Base-by-base conservation (phyloP, 306 rosid genomes). In the Argentina anserina region DNA sequence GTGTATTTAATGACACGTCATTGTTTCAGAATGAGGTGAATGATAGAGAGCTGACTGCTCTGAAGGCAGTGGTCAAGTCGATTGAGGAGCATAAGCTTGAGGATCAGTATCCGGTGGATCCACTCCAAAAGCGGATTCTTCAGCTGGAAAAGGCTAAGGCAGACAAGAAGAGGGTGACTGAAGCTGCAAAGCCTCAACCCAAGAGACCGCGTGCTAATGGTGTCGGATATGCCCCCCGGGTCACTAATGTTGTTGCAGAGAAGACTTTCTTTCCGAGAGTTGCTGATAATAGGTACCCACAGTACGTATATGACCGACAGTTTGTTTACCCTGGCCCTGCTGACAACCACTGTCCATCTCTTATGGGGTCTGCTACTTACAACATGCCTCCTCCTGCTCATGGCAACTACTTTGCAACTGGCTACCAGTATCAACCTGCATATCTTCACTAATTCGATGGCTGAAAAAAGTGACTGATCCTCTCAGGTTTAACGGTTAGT, bases 81-180 rank as follows among this genome's bases (percentile, higher is more conserved):
- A 80, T 94, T 75, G 98, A 94, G 79, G 98, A 94, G 76, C 97
- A 91, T 72, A 94, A 94, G 81, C 92, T 94, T n/a, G 96, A 94
- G 76, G 87, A 87, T 72, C 89, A 77, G 78, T 94, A 86, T 80
- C 86, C 98, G 2, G 76, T 86, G 70, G 96, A 91, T 69, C 89
- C 96, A 11, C 95, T 94, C 58, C 97, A 94, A 66, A 94, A 88
- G 55, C 87, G 89, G 71, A 83, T 94, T 25, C 1, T 80, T 66
- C 95, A 81, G 75, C 83, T 94, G 46, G 98, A 94, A 84, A 94
- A 88, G 80, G 96, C 92, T 65, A 94, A 91, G 78, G 97, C 98
- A n/a, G 97, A 91, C 77, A 91, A 88, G 89, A 94, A 91, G 81
- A 84, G 96, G 78, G 97, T 81, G 77, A 87, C 96, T 0, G 98